Evolutionary conservation across 805 yeast genomes (phyloP), one percentile per base, ranked within the genome.

Genomic region (Pichia rugopelliculosa): DNA sequence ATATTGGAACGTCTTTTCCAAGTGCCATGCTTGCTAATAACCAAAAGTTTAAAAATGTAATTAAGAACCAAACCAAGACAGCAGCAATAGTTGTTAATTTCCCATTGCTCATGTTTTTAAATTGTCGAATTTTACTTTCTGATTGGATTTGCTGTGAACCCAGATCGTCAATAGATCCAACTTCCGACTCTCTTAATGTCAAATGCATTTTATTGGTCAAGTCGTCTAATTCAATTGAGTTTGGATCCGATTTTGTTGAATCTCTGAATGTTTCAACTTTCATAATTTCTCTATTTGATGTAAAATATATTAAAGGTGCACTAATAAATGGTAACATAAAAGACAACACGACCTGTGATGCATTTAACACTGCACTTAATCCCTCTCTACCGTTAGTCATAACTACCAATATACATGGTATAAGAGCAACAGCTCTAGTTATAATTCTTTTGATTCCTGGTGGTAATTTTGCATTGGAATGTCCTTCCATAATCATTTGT

Each of bases 401-500:
- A 1, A 90, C 86, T 30, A 88, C 89, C 36, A 84, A 63, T 20
- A 89, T 68, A 66, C 96, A 89, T 2, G 97, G 97, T 1, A 82
- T 71, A 27, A 89, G 83, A 2, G 96, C 96, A 22, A 89, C 70
- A n/a, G 80, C 73, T 59, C 97, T 73, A 0, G 96, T 89, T 23
- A 87, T 71, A 39, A 89, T 69, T 51, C 96, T 74, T 47, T 95
- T 76, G 2, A 84, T 71, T 68, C 89, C 89, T 2, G 97, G 96
- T 33, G 85, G 79, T 51, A 88, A 74, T 7, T 84, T 70, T 85
- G 95, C 86, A 51, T 76, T 72, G 23, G 87, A 72, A 57, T 88
- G 90, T 1, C 97, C 97, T 63, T 89, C 96, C 58, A 87, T 80
- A 9, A 89, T 95, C 80, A 87, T 87, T 62, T 89, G 96, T 34